Evolutionary conservation across 108 stramenopile species (phyloP), one percentile per base, ranked within the genome.

Genomic region (Nitzschia putrida): DNA sequence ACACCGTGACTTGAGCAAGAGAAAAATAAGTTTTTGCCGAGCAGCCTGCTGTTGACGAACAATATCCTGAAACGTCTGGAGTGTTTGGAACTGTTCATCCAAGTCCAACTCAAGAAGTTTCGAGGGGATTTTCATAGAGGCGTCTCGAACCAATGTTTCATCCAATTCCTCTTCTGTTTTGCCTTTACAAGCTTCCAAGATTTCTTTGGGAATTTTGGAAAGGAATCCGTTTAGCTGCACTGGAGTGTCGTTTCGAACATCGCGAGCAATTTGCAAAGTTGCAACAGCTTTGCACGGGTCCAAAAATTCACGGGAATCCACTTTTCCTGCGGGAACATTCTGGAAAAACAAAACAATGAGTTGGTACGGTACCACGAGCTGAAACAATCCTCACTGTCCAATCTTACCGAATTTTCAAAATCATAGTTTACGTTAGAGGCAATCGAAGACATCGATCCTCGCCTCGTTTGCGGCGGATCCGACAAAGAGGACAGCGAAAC

Each of bases 201-300:
- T 78, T 24, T 89, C 87, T 18, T 78, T 53, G 16, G 93, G 85
- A 24, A 94, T 53, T 25, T 68, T 71, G 9, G 73, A 49, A 34
- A 94, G 61, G 11, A 72, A 57, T 11, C 85, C 76, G 8, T 82
- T 78, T 13, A 90, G 57, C 52, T 86, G 80, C 56, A 86, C 80
- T 16, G 85, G 85, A 10, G 85, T 73, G 53, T 91, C 89, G 71
- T 81, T 88, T 26, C 90, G 82, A 8, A 94, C 56, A 68, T 94
- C 93, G 23, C 88, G 76, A 14, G 88, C 80, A 77, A 94, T 94
- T 73, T 94, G 93, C 22, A 91, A 58, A 2, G 87, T 88, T 0
- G 90, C 88, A 40, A 94, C 78, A n/a, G 87, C 78, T 60, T 84
- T 85, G 61, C 85, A 88, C 3, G 93, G 79, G 20, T 85, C 88